Evolutionary conservation across 768 basidiomycete species (phyloP).

Genomic region (Exsudoporus frostii): DNA sequence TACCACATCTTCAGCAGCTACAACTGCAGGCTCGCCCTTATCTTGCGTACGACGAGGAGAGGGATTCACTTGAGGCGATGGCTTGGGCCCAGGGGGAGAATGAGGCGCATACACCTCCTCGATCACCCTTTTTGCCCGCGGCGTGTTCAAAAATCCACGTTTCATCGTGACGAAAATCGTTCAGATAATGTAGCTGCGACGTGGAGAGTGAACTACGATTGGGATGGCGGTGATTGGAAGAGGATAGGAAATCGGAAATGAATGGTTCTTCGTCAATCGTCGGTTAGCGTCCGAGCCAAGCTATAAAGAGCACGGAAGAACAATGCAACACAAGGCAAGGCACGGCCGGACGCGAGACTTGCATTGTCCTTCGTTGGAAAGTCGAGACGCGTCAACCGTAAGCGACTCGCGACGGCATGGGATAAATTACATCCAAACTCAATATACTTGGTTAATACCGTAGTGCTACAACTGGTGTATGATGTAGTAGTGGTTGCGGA

Average conservation of each 20-base stretch:
- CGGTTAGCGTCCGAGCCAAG: not conserved
- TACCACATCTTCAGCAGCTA: not conserved
- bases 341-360: too few relatives aligned
- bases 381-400: not conserved
- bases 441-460: constrained; percentile 6
- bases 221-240: not conserved
- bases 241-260: not conserved
- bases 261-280: too few relatives aligned
- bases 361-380: not conserved
- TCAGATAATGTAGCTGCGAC: not conserved
- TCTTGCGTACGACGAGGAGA: not conserved
- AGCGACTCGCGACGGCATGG: not conserved
- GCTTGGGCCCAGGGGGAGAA: not conserved
- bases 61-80: not conserved
- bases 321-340: not conserved
- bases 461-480: constrained; percentile 20
- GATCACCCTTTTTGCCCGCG: constrained; percentile 9
- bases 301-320: not conserved
- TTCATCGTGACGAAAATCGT: constrained; percentile 14
- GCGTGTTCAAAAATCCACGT: constrained; percentile 19
- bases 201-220: not conserved
- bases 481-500: constrained; percentile 2
- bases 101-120: constrained; percentile 1
- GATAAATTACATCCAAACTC: constrained; percentile 18
- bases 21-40: not conserved